Base-by-base conservation (phyloP, 176 grass and related monocot genomes). In the Stipa capillata region DNA sequence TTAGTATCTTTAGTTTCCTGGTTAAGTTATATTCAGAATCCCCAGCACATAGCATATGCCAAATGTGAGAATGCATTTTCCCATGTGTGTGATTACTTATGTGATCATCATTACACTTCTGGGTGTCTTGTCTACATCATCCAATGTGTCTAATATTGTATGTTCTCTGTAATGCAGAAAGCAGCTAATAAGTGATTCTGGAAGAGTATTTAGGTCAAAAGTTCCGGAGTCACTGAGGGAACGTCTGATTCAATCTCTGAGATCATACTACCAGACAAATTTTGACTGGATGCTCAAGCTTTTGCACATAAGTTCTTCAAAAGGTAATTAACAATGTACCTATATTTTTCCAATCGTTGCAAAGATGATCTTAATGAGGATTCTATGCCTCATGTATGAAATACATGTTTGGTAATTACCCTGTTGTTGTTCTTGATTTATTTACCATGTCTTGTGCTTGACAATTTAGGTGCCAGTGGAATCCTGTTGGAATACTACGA, bases 181-280 rank as follows among this genome's bases (percentile, higher is more conserved):
- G 35, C 77, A 86, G 51, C 65, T 99, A 78, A 84, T 73, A 72
- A 86, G 16, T 51, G 88, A 87, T 82, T 85, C 92, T 29, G 90
- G 56, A 65, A 93, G 32, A 65, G 79, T n/a, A 25, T 93, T 96
- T 81, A 89, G 74, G 68, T 41, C 66, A 31, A 87, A 88, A 75
- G 41, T 99, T 91, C 92, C 97, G 0, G 81, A 82, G 18, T 88
- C 72, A 21, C 36, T 99, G 35, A 81, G 37, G 65, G 88, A 78
- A 71, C 53, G 67, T 82, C 88, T 96, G 32, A 80, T 91, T 83
- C 23, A 87, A 74, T 69, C 27, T 28, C 65, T 99, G 66, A 80
- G 43, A 77, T 69, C 84, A 34, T 91, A 96, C 88, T 89, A 68
- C 37, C 33, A 86, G 55, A 71, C 5, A 81, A 85, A 71, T 69